Evolutionary conservation across 768 basidiomycete genomes (phyloP), one percentile per base, ranked within the genome.

Genomic region (Sporobolomyces pararoseus): DNA sequence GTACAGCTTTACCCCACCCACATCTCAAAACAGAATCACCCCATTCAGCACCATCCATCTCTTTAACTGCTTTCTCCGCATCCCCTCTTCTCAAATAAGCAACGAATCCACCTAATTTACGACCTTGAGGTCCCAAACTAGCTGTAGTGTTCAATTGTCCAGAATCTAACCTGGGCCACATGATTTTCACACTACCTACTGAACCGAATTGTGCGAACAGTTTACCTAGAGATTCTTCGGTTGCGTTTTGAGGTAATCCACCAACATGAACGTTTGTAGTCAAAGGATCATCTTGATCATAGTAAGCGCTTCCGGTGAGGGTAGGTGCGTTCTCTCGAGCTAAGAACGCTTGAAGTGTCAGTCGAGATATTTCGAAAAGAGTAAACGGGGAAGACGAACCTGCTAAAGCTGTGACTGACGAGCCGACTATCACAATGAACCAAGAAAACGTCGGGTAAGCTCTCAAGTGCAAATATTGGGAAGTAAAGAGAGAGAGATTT

Each of bases 1-100:
- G 89, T 9, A 98, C 90, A 2, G 94, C 90, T 80, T 98, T 98
- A 78, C 95, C 95, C 94, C 95, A 99, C 19, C 92, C 92, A 7
- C 94, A 91, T 19, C 91, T 84, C 6, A 99, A 81, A 27, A 90
- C 79, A 46, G 84, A 89, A 10, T 94, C 94, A 66, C 90, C 91
- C 96, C 95, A 99, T 51, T 96, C 91, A 69, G 88, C 86, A 3
- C 94, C 93, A 75, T 99, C 96, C 64, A 91, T 85, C 77, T 95
- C 89, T 31, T 89, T 87, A 27, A 96, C 82, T 4, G 95, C 95
- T 50, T 80, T 82, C 77, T 98, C 95, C 3, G 96, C 95, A 75
- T 93, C 92, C 73, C 86, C 86, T 59, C 96, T 84, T 75, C 87
- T 90, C 91, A 98, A 96, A 79, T 88, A 98, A 0, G 93, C 90